These are phyloP conservation scores for Patellifolia procumbens DNA, from an alignment of 179 eudicot species.

Conservation along the genomic window DNA sequence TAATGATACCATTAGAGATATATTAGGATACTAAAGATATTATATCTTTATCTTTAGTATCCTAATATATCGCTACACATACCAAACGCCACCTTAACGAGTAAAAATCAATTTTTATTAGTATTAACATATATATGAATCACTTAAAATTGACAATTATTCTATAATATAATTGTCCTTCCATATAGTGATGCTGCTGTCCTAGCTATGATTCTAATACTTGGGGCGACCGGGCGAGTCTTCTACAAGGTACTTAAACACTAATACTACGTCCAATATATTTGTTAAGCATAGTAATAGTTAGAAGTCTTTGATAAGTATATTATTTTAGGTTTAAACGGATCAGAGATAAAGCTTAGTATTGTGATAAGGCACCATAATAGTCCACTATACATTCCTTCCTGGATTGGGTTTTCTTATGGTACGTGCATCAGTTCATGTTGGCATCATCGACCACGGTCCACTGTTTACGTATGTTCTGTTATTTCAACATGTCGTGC, in stretches of 20 bases:
- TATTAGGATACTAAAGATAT: too few species aligned
- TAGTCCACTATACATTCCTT: background rate
- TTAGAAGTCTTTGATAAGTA: background rate
- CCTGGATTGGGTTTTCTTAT: conserved; percentile 9
- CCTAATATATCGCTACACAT: too few species aligned
- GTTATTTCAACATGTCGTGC: conserved; percentile 6
- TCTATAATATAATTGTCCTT: background rate
- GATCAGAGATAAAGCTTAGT: background rate
- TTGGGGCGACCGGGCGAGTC: conserved; percentile 11
- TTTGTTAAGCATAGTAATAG: background rate
- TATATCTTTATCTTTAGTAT: too few species aligned
- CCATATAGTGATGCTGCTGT: background rate
- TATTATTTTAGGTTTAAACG: background rate
- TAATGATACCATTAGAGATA: too few species aligned
- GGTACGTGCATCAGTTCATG: background rate
- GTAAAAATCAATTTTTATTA: too few species aligned
- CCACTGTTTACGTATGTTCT: background rate
- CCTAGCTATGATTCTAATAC: background rate
- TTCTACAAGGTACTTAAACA: background rate
- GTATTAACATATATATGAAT: too few species aligned
- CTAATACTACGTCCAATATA: background rate
- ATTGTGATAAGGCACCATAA: background rate
- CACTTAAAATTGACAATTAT: too few species aligned
- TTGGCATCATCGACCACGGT: background rate
- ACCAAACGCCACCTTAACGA: too few species aligned